Conservation (phyloP, 2,329 filamentous ascomycete genomes). For the Tolypocladium ophioglossoides region DNA sequence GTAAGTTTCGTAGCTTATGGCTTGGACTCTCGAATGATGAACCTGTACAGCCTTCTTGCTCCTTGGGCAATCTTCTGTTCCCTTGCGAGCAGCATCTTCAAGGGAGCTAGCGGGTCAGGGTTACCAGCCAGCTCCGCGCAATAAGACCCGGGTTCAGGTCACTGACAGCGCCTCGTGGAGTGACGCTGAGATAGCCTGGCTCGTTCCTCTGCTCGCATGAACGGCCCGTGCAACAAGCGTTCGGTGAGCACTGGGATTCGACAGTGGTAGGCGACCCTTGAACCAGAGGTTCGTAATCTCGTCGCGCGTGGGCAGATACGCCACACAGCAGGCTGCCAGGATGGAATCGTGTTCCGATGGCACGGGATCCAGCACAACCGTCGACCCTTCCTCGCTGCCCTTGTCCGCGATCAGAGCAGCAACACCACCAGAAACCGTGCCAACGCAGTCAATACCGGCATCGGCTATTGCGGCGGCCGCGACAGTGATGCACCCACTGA, state of each 20-base stretch:
- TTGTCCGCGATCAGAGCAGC: conserved; percentile 57
- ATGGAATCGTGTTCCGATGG: conserved; percentile 70
- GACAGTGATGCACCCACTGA: conserved; percentile 87
- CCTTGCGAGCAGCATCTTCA: background rate
- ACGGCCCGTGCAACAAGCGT: conserved; percentile 28
- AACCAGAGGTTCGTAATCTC: conserved; percentile 94
- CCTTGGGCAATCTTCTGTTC: background rate
- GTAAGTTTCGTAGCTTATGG: background rate
- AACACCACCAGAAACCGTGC: conserved; percentile 80
- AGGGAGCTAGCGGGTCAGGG: background rate
- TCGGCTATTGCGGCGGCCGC: conserved; percentile 88
- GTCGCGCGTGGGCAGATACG: conserved; percentile 75
- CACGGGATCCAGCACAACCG: conserved; percentile 68
- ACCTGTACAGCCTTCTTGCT: background rate
- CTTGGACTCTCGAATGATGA: background rate
- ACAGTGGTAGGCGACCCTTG: conserved; percentile 54
- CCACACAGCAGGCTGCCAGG: conserved; percentile 77
- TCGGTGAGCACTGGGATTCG: conserved; percentile 20
- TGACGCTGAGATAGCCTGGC: conserved; percentile 18
- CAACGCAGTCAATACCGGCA: conserved; percentile 91
- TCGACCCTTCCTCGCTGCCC: conserved; percentile 20
- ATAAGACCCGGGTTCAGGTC: background rate
- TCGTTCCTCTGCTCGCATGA: conserved; percentile 28
- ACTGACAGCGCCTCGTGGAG: conserved; percentile 23
- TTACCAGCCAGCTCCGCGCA: background rate